phyloP scores from a whole-genome alignment of 495 filamentous ascomycete species.

The Podospora australis region DNA sequence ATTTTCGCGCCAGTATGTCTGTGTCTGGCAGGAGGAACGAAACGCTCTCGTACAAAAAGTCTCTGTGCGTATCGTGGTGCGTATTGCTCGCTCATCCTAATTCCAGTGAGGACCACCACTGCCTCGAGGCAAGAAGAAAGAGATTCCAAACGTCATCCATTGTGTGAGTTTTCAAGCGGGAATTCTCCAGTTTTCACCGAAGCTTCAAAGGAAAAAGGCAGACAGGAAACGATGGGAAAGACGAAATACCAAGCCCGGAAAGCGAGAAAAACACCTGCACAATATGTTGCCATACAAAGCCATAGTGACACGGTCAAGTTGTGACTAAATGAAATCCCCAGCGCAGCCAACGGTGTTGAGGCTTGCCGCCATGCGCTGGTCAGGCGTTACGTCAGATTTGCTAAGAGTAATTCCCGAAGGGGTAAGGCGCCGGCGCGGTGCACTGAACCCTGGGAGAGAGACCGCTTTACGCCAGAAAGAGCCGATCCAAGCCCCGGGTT shows the following conservation, averaged over 20 bases:
- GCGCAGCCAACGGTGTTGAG: slow-evolving; percentile 7
- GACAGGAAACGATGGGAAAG: not conserved
- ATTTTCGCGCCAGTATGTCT: too few relatives aligned
- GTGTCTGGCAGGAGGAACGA: too few relatives aligned
- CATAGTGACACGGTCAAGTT: not conserved
- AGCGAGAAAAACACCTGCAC: not conserved
- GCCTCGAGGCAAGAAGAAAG: not conserved
- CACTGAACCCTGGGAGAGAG: too few relatives aligned
- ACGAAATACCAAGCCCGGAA: not conserved
- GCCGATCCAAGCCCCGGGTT: too few relatives aligned
- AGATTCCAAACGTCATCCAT: too few relatives aligned
- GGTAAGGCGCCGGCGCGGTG: slow-evolving; percentile 13
- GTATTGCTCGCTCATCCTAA: too few relatives aligned
- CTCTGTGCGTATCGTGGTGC: too few relatives aligned
- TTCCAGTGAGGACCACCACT: too few relatives aligned
- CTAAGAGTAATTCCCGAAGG: slow-evolving; percentile 24
- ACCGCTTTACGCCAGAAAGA: too few relatives aligned
- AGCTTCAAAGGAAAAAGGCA: not conserved
- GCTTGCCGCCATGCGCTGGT: not conserved
- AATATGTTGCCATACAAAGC: slow-evolving; percentile 1
- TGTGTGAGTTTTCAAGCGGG: too few relatives aligned
- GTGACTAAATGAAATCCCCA: slow-evolving; percentile 7
- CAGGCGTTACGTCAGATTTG: slow-evolving; percentile 25
- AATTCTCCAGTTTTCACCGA: too few relatives aligned
- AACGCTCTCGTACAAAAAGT: too few relatives aligned